Evolutionary conservation across 441 rosid genomes (phyloP).

Genomic region (Gossypium gossypioides): DNA sequence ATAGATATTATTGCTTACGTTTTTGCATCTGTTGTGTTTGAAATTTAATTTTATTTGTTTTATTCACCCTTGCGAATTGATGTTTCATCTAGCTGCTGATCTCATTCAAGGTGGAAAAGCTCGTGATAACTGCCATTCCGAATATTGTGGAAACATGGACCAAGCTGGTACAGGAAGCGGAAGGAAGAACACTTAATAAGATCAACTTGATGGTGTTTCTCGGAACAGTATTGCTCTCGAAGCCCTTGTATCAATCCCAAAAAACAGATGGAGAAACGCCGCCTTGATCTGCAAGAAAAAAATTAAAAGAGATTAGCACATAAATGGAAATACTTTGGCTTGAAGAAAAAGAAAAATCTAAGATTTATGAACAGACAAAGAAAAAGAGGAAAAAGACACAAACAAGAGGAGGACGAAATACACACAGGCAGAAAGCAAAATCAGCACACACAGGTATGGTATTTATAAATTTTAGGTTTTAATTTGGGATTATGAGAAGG

Average conservation of each 20-base stretch:
- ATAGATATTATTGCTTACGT: background rate
- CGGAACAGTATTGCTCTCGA: constrained; percentile 63
- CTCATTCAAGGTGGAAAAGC: constrained; percentile 73
- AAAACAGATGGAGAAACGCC: constrained; percentile 15
- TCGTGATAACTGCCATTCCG: constrained; percentile 85
- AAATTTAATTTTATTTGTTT: constrained; percentile 6
- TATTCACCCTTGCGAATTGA: background rate
- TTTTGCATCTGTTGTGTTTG: background rate
- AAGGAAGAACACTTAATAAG: constrained; percentile 46
- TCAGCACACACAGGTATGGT: too few relatives aligned
- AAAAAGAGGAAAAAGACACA: too few relatives aligned
- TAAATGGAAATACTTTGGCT: too few relatives aligned
- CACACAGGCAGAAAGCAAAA: too few relatives aligned
- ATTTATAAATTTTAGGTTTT: too few relatives aligned
- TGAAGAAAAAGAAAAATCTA: too few relatives aligned
- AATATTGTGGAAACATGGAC: constrained; percentile 78
- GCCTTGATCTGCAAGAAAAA: too few relatives aligned
- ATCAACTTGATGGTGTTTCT: constrained; percentile 87
- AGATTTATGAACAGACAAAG: too few relatives aligned
- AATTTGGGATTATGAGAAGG: too few relatives aligned
- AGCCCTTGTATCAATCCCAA: constrained; percentile 31
- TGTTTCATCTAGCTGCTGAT: constrained; percentile 45
- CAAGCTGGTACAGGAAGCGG: constrained; percentile 39
- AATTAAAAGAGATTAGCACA: too few relatives aligned
- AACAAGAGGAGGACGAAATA: too few relatives aligned